These are phyloP conservation scores for Populus hybrid DNA, from an alignment of 441 rosid species.

Conservation along the genomic window DNA sequence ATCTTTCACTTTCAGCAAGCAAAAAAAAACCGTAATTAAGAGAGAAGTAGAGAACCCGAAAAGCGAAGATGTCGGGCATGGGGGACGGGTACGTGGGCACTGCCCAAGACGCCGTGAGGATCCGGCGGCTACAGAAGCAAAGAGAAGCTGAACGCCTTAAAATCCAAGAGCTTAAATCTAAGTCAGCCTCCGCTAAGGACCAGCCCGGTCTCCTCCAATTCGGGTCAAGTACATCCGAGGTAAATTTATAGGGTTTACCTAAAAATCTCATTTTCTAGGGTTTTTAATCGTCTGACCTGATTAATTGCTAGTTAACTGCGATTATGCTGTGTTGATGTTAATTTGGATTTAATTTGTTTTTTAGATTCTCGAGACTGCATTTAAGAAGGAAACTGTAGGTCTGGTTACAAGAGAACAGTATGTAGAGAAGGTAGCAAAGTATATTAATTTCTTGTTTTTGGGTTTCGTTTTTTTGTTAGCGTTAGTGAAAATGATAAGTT, in stretches of 20 bases:
- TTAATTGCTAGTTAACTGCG: background rate
- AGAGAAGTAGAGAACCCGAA: background rate
- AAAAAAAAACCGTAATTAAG: background rate
- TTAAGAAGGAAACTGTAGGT: conserved; percentile 93
- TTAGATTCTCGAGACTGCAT: conserved; percentile 88
- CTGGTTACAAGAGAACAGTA: conserved; percentile 88
- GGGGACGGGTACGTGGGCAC: conserved; percentile 98
- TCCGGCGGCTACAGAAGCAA: conserved; percentile 93
- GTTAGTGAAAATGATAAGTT: background rate
- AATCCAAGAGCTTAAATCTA: conserved; percentile 85
- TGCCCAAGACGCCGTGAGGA: conserved; percentile 95
- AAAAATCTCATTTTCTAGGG: background rate
- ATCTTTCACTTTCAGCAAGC: background rate
- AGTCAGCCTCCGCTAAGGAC: conserved; percentile 68
- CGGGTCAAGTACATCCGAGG: conserved; percentile 94
- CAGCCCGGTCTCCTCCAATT: conserved; percentile 96
- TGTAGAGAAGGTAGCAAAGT: conserved; percentile 71
- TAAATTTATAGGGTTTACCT: conserved; percentile 18
- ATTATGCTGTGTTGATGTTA: background rate
- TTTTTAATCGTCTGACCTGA: background rate
- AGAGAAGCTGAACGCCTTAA: conserved; percentile 93
- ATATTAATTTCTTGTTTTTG: background rate
- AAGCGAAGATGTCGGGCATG: conserved; percentile 84
- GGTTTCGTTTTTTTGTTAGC: background rate
- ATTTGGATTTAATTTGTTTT: background rate